Conservation (phyloP, 441 rosid genomes). For the Populus trichocarpa region DNA sequence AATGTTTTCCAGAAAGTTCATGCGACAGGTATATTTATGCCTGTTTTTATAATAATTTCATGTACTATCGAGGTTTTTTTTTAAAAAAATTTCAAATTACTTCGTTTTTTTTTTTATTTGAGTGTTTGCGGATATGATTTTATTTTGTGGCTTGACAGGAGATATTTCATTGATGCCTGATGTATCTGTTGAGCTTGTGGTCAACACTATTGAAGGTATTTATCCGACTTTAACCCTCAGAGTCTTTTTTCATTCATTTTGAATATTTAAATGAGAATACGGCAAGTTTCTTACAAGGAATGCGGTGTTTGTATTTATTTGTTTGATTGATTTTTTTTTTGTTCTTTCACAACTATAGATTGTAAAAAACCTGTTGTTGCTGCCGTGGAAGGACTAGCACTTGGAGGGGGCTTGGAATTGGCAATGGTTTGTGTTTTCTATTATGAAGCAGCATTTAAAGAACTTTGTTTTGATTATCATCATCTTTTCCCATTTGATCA, state of each 20-base stretch:
- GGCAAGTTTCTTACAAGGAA: background rate
- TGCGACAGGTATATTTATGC: conserved; percentile 45
- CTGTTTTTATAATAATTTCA: background rate
- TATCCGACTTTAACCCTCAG: background rate
- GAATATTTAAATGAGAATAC: background rate
- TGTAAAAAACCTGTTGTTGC: conserved; percentile 94
- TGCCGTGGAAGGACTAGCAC: conserved; percentile 94
- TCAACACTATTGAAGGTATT: conserved; percentile 76
- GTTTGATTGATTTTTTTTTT: background rate
- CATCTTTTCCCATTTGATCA: conserved; percentile 5
- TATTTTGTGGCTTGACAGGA: conserved; percentile 43
- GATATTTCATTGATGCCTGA: conserved; percentile 70
- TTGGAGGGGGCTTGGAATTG: conserved; percentile 96
- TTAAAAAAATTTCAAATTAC: background rate
- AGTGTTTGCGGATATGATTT: background rate
- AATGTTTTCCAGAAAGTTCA: conserved; percentile 76
- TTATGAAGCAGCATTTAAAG: background rate
- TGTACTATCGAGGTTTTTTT: background rate
- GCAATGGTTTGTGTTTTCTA: conserved; percentile 60
- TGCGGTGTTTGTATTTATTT: background rate
- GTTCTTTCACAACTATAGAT: conserved; percentile 36
- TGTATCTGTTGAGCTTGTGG: conserved; percentile 74
- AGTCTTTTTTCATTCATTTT: background rate
- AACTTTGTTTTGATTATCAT: conserved; percentile 6
- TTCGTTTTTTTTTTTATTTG: background rate